Evolutionary conservation across 1,284 basidiomycete genomes (phyloP).

Genomic region (Naganishia sp.): DNA sequence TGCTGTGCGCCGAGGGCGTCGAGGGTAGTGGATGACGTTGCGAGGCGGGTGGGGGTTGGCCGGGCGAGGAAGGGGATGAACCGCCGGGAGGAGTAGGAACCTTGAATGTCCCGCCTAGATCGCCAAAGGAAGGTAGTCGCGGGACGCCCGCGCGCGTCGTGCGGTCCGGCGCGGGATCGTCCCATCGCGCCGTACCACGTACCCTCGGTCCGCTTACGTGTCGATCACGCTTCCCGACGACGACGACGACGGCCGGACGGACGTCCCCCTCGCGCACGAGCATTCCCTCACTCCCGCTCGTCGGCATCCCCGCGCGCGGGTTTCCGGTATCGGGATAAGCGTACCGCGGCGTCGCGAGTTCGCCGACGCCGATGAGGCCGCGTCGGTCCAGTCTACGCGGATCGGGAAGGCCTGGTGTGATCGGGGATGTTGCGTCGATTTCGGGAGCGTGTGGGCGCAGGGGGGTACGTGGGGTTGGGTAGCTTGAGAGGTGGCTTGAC

Average conservation of each 20-base stretch:
- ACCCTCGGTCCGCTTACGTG: constrained; percentile 21
- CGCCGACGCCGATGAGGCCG: constrained; percentile 88
- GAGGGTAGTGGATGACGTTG: not conserved
- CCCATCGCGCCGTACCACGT: not conserved
- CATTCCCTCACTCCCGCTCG: not conserved
- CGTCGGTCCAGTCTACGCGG: constrained; percentile 81
- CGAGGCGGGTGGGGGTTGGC: not conserved
- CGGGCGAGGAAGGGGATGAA: not conserved
- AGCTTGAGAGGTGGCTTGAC: not conserved
- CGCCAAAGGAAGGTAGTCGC: constrained; percentile 18
- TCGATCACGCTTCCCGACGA: constrained; percentile 1
- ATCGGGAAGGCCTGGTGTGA: constrained; percentile 56
- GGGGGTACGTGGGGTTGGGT: not conserved
- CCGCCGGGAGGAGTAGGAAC: constrained; percentile 10
- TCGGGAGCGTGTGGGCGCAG: not conserved
- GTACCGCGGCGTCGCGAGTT: constrained; percentile 97
- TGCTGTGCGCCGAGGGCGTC: constrained; percentile 55
- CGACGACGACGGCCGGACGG: not conserved
- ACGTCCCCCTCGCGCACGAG: too few relatives aligned
- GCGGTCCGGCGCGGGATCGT: not conserved
- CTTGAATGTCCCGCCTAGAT: constrained; percentile 19
- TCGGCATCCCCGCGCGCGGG: not conserved
- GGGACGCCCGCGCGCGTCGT: constrained; percentile 2
- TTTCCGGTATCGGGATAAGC: constrained; percentile 35
- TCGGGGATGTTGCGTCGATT: constrained; percentile 33